These are phyloP conservation scores for Hyaloscypha bicolor DNA, from an alignment of 495 filamentous ascomycete genomes.

Conservation along the genomic window DNA sequence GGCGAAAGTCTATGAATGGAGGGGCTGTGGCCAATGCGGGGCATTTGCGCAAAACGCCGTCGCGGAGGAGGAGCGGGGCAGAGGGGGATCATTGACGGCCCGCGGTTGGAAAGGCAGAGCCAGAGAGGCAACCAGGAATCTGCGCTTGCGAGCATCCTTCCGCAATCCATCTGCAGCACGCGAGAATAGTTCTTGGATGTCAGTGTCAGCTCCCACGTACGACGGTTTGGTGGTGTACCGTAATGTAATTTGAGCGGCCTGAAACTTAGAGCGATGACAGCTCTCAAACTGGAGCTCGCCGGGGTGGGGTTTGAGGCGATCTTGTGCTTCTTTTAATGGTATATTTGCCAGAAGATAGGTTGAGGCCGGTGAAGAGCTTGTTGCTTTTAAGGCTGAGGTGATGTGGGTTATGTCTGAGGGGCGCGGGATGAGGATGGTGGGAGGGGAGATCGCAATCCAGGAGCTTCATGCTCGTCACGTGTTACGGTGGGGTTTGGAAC, in stretches of 20 bases:
- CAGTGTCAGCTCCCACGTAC: too few relatives aligned
- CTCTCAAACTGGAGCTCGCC: constrained; percentile 1
- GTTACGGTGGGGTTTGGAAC: not conserved
- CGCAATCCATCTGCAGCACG: not conserved
- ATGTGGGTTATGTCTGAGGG: not conserved
- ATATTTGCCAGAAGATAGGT: constrained; percentile 1
- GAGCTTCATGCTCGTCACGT: not conserved
- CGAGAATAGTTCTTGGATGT: not conserved
- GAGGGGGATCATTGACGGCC: not conserved
- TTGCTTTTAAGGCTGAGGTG: constrained; percentile 4
- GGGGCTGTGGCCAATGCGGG: not conserved
- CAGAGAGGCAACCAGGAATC: too few relatives aligned
- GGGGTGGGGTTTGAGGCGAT: not conserved
- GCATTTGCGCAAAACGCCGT: not conserved
- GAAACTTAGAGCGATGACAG: not conserved
- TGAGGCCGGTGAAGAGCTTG: not conserved
- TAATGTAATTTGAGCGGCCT: not conserved
- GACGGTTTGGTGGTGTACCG: not conserved
- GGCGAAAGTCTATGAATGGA: not conserved
- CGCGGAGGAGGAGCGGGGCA: not conserved
- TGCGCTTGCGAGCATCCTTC: not conserved
- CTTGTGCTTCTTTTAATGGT: not conserved
- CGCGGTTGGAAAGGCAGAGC: too few relatives aligned
- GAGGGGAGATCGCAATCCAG: too few relatives aligned
- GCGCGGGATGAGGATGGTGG: not conserved